Conservation (phyloP, 805 yeast genomes). For the Cyberlindnera mrakii region DNA sequence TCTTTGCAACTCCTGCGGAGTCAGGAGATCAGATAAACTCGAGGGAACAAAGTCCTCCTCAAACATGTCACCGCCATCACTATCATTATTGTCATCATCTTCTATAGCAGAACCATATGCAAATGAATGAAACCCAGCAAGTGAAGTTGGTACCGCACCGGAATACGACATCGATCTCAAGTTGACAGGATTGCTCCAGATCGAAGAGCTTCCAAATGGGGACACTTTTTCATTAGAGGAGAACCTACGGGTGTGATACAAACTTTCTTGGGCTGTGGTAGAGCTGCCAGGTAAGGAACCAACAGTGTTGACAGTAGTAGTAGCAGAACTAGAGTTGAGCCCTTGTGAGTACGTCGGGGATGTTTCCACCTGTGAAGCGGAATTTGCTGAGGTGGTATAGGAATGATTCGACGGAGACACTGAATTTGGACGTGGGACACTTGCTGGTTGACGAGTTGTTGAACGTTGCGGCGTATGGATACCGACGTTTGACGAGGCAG, state of each 20-base stretch:
- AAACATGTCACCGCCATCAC: slow-evolving; percentile 21
- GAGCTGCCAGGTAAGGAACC: too few relatives aligned
- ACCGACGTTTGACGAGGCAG: too few relatives aligned
- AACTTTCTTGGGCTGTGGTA: not conserved
- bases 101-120: slow-evolving; percentile 24
- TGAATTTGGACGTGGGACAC: too few relatives aligned
- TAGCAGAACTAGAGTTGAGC: too few relatives aligned
- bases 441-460: too few relatives aligned
- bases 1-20: slow-evolving; percentile 51
- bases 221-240: slow-evolving; percentile 10
- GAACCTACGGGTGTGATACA: not conserved
- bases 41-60: slow-evolving; percentile 82
- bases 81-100: slow-evolving; percentile 25
- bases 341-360: too few relatives aligned
- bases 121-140: not conserved
- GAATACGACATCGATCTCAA: slow-evolving; percentile 14
- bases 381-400: too few relatives aligned
- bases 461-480: too few relatives aligned
- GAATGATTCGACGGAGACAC: too few relatives aligned
- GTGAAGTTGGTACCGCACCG: slow-evolving; percentile 9
- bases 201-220: slow-evolving; percentile 11
- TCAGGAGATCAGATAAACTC: slow-evolving; percentile 65
- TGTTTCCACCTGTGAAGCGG: too few relatives aligned
- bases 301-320: too few relatives aligned
- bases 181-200: slow-evolving; percentile 12